A percentile compares a stretch with the other conserved stretches of the same genome.
phyloP scores from a whole-genome alignment of 257 asterid species.

The Asclepias syriaca region DNA sequence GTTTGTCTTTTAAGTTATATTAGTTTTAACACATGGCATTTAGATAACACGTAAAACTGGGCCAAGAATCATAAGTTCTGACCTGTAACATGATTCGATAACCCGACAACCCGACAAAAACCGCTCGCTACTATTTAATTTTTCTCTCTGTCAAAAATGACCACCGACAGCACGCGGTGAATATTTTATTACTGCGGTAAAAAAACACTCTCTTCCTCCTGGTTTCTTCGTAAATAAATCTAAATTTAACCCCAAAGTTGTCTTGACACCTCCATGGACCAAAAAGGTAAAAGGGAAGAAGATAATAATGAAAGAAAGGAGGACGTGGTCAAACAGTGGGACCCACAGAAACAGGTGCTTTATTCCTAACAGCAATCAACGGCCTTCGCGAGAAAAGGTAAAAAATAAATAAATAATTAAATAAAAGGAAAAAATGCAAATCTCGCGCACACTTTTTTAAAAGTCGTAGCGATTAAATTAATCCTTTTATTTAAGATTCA shows the following conservation, averaged over 20 bases:
- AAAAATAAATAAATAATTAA: too few relatives aligned
- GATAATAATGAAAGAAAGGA: conserved; percentile 4
- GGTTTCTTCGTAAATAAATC: background rate
- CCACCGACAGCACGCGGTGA: conserved; percentile 11
- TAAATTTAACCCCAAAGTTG: background rate
- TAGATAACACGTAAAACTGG: background rate
- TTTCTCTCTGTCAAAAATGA: background rate
- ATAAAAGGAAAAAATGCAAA: conserved; percentile 20
- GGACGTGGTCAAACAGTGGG: conserved; percentile 20
- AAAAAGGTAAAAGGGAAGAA: conserved; percentile 2
- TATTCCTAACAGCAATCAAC: conserved; percentile 82
- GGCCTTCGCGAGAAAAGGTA: conserved; percentile 33
- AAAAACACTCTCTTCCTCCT: background rate
- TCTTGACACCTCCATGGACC: background rate
- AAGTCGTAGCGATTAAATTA: background rate
- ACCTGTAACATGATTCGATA: background rate
- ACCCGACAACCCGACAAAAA: conserved; percentile 1
- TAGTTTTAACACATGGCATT: background rate
- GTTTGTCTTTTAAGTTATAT: background rate
- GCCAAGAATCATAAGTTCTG: background rate
- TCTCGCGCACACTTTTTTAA: conserved; percentile 23
- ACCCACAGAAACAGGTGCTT: conserved; percentile 28
- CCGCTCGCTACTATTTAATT: background rate
- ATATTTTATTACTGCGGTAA: background rate
- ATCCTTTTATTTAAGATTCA: background rate